Conservation (phyloP, 495 filamentous ascomycete species). For the Ascodesmis nigricans region DNA sequence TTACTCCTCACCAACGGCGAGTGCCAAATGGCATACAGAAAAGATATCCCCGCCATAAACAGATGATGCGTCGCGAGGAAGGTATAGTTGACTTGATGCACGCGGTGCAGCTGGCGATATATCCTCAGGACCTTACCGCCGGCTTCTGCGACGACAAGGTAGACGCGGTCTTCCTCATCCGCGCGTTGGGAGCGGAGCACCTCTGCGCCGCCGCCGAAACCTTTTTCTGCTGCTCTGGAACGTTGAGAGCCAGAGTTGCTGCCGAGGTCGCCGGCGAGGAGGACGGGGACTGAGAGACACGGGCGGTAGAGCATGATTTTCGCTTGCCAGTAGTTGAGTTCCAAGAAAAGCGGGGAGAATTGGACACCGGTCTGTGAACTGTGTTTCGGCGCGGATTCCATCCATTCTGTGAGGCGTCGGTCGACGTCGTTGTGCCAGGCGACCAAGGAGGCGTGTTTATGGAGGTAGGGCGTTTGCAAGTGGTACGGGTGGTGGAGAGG, state of each 20-base stretch:
- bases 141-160: slow-evolving; percentile 81
- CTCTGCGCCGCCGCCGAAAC: slow-evolving; percentile 8
- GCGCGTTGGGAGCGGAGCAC: slow-evolving; percentile 15
- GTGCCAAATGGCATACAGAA: slow-evolving; percentile 94
- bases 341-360: slow-evolving; percentile 68
- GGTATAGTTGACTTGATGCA: slow-evolving; percentile 83
- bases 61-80: slow-evolving; percentile 93
- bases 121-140: slow-evolving; percentile 78
- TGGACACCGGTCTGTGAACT: slow-evolving; percentile 60
- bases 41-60: slow-evolving; percentile 92
- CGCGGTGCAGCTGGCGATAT: slow-evolving; percentile 71
- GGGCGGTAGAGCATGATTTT: slow-evolving; percentile 91
- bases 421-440: slow-evolving; percentile 81
- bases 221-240: slow-evolving; percentile 16
- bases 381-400: slow-evolving; percentile 47
- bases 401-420: slow-evolving; percentile 66
- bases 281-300: slow-evolving; percentile 65
- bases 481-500: slow-evolving; percentile 47
- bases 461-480: slow-evolving; percentile 65
- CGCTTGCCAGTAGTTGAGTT: slow-evolving; percentile 96
- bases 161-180: slow-evolving; percentile 77
- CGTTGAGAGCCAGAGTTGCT: slow-evolving; percentile 8
- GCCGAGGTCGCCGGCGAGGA: slow-evolving; percentile 49
- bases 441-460: slow-evolving; percentile 62
- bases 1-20: slow-evolving; percentile 66